Base-by-base conservation (phyloP, 495 filamentous ascomycete genomes). In the Talaromyces trachyspermus region DNA sequence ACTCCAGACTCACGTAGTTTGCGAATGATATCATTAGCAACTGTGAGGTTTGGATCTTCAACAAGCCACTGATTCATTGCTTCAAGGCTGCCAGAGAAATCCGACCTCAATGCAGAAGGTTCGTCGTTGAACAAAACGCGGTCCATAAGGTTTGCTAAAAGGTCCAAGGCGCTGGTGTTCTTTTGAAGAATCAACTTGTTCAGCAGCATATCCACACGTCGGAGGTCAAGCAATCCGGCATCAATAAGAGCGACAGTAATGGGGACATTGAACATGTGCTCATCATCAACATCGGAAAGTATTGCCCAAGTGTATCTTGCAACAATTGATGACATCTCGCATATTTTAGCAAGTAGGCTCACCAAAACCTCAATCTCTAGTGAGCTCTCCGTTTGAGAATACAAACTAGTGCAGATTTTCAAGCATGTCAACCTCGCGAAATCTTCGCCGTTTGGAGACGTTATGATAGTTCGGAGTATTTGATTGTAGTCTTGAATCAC, bases 301-400 rank as follows among this genome's bases (percentile, higher is more conserved):
- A 71, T 56, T 18, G 66, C 64, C 66, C 79, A 81, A 29, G 84
- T 79, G 26, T 87, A 80, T n/a, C 84, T 77, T n/a, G 80, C 79
- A 37, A 88, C 86, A 23, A 78, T 72, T 4, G 78, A 75, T 25
- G 84, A 86, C 57, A 90, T 77, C 52, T 87, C 79, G 60, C 85
- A 88, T n/a, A 95, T 65, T 47, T 83, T 83, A 46, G 84, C 76
- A 12, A 99, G 75, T 7, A 97, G 70, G 45, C 89, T 79, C 0
- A 89, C 88, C 11, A 96, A 74, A 35, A 88, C 78, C 59, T 97
- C 89, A 29, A 95, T 72, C 49, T 89, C 83, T 24, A 95, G 63
- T 10, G 74, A 74, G 27, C 72, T 75, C 39, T 73, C 65, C 1
- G 63, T 65, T 39, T 84, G 77, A 29, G 69, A 64, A 54, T 81